Conservation (phyloP, 2,329 filamentous ascomycete genomes). For the Annulohypoxylon truncatum region DNA sequence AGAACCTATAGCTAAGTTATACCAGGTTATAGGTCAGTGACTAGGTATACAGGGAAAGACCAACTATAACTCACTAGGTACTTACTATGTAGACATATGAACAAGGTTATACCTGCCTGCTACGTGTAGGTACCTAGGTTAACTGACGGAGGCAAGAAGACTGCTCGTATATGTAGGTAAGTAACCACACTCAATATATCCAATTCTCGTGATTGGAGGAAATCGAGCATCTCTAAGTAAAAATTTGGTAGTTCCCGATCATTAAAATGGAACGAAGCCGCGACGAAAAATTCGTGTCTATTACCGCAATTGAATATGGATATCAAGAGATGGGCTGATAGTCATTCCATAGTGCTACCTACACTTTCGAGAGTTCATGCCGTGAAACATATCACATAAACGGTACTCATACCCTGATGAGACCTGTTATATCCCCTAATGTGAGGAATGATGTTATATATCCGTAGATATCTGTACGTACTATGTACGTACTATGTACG, state of each 20-base stretch:
- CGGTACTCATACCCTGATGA: conserved; percentile 4
- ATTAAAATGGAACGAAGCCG: background rate
- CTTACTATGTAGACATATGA: too few relatives aligned
- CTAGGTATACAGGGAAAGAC: conserved; percentile 17
- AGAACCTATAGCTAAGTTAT: background rate
- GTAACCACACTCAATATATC: conserved; percentile 18
- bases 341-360: conserved; percentile 19
- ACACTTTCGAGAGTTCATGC: conserved; percentile 23
- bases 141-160: background rate
- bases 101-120: background rate
- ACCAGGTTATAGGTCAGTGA: background rate
- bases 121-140: background rate
- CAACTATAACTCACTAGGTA: background rate
- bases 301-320: conserved; percentile 10
- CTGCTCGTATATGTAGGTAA: conserved; percentile 1
- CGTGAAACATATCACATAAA: conserved; percentile 24
- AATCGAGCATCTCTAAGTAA: conserved; percentile 1
- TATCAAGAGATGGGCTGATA: conserved; percentile 28
- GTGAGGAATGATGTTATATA: background rate
- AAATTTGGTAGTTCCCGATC: background rate
- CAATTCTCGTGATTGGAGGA: conserved; percentile 3
- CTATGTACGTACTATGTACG: background rate
- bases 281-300: conserved; percentile 1
- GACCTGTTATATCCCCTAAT: background rate
- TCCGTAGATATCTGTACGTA: background rate